These are phyloP conservation scores for Thelephora aurantiotincta DNA, from an alignment of 768 basidiomycete species.

Conservation along the genomic window DNA sequence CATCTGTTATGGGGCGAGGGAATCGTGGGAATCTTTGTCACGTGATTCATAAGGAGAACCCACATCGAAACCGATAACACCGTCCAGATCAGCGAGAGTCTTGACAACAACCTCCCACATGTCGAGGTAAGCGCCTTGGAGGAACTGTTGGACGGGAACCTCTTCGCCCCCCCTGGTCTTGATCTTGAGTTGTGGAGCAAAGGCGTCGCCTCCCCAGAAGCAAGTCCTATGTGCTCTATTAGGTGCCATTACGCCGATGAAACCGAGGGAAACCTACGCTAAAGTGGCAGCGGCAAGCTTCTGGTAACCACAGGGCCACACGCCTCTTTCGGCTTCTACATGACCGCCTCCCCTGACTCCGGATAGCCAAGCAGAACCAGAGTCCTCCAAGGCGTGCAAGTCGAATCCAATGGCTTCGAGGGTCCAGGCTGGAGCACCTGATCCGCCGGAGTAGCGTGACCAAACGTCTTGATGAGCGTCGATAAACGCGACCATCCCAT, in stretches of 20 bases:
- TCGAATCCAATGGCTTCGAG: slow-evolving; percentile 79
- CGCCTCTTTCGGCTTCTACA: slow-evolving; percentile 60
- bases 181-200: slow-evolving; percentile 60
- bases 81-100: slow-evolving; percentile 58
- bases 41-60: slow-evolving; percentile 4
- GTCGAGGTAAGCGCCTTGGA: slow-evolving; percentile 71
- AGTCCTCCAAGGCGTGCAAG: slow-evolving; percentile 60
- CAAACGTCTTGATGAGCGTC: slow-evolving; percentile 91
- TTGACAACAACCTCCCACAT: slow-evolving; percentile 60
- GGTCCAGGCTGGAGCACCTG: slow-evolving; percentile 96
- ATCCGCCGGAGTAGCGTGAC: slow-evolving; percentile 90
- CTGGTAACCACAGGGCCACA: slow-evolving; percentile 92
- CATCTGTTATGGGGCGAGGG: slow-evolving; percentile 30
- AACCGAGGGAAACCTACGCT: slow-evolving; percentile 40
- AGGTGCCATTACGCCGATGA: neutral
- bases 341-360: slow-evolving; percentile 71
- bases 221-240: slow-evolving; percentile 44
- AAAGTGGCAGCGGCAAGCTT: slow-evolving; percentile 89
- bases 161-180: slow-evolving; percentile 30
- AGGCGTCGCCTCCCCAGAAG: slow-evolving; percentile 87
- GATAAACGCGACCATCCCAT: slow-evolving; percentile 61
- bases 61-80: slow-evolving; percentile 86
- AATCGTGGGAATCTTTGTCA: neutral
- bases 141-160: slow-evolving; percentile 62
- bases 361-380: slow-evolving; percentile 76